Base-by-base conservation (phyloP, 257 asterid species). In the Marsdenia floribunda region DNA sequence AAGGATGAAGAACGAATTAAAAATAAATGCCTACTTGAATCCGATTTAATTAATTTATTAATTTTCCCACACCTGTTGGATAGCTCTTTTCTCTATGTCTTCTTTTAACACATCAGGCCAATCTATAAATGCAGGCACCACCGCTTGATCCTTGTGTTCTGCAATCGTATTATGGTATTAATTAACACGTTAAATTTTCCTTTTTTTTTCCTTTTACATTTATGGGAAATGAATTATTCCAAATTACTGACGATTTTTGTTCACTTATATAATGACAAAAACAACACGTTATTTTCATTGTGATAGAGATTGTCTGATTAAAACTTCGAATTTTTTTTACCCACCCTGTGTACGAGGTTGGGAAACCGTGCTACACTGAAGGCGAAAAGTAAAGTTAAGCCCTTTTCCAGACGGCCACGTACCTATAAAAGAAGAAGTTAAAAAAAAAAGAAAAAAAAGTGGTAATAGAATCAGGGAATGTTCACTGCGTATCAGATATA, bases 71-170 rank as follows among this genome's bases (percentile, higher is more conserved):
- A 78, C 72, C 83, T 86, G 92, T 83, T 79, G 57, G 3, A 49
- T 73, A 68, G 66, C 77, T 71, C 80, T 84, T 72, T 73, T 77
- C 50, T 82, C 84, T 65, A 78, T 37, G 83, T 89, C 71, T 86
- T 44, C 88, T 38, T 86, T 89, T 82, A 83, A 79, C 8, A 63
- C 55, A 74, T 84, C 88, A 4, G 73, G 82, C 97, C 96, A 88
- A 85, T 86, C 80, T 77, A 82, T 83, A 14, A 74, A 4, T 18
- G n/a, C 83, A 7, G 84, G 84, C 74, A 86, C 47, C 47, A 6
- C 47, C 10, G 47, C 47, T 44, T 44, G 12, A 44, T 44, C 47
- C 47, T 44, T 44, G 49, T 44, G 19, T 37, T 83, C 90, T 86
- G 87, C 84, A 71, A 29, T 46, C 24, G 58, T 14, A 49, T 44